phyloP scores from a whole-genome alignment of 345 rosid genomes.

The Mallotus nudiflorus region DNA sequence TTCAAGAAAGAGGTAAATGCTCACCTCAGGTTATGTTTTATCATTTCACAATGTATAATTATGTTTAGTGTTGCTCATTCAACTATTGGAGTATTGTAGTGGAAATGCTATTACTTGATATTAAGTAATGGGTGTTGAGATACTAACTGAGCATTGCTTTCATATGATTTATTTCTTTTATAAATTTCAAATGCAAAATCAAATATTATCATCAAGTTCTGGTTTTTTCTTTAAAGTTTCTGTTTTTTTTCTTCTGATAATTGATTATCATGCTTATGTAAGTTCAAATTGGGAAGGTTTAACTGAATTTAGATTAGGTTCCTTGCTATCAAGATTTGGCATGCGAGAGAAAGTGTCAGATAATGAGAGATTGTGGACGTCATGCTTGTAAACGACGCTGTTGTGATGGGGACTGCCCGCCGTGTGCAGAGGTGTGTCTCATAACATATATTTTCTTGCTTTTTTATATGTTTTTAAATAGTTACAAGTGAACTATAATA shows the following conservation, averaged over 20 bases:
- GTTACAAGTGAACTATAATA: not conserved
- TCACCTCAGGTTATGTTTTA: constrained; percentile 3
- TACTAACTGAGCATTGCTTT: not conserved
- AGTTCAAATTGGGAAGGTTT: constrained; percentile 24
- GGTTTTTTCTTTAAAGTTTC: not conserved
- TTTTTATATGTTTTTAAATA: not conserved
- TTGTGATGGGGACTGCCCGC: constrained; percentile 92
- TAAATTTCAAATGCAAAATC: not conserved
- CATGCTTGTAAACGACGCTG: constrained; percentile 94
- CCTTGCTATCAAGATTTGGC: constrained; percentile 95
- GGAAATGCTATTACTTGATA: not conserved
- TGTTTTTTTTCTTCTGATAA: not conserved
- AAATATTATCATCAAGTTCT: too few species aligned
- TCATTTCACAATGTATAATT: not conserved
- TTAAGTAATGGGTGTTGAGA: not conserved
- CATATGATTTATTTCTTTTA: not conserved
- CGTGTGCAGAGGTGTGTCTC: constrained; percentile 71
- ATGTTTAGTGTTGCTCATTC: not conserved
- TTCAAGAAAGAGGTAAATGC: constrained; percentile 77
- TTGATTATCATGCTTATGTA: not conserved
- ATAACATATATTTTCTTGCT: not conserved
- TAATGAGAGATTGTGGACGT: constrained; percentile 76
- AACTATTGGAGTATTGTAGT: not conserved
- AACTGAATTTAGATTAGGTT: constrained; percentile 55
- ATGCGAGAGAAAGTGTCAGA: constrained; percentile 86